phyloP scores from a whole-genome alignment of 106 monocot genomes.

The Phalaenopsis aphrodite region DNA sequence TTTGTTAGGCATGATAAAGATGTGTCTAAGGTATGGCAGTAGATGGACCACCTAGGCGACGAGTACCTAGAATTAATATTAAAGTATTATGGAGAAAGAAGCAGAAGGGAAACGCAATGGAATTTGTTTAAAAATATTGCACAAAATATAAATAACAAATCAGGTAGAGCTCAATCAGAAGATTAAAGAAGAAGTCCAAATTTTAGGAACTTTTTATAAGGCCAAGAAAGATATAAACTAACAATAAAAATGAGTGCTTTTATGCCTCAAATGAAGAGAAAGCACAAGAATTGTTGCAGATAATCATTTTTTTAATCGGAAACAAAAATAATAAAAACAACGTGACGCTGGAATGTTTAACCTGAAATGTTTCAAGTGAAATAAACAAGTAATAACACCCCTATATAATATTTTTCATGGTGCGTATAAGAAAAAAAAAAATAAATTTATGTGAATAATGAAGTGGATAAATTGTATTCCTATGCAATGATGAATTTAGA shows the following conservation, averaged over 20 bases:
- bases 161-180: neutral
- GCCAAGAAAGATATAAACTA: neutral
- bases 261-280: neutral
- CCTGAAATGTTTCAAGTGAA: neutral
- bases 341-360: neutral
- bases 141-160: neutral
- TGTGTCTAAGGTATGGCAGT: neutral
- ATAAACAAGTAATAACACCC: neutral
- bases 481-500: constrained; percentile 2
- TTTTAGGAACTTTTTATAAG: neutral
- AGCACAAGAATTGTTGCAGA: neutral
- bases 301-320: neutral
- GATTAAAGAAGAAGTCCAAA: neutral
- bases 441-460: neutral
- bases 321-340: neutral
- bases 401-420: neutral
- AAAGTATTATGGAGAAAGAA: neutral
- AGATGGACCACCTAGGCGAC: neutral
- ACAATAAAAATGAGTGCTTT: neutral
- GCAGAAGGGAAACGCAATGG: neutral
- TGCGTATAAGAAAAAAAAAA: neutral
- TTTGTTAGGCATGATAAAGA: no score
- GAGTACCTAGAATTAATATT: neutral
- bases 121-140: neutral
- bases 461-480: neutral